A percentile compares a stretch with the other conserved stretches of the same genome.
These are phyloP conservation scores for Fusarium liriodendri DNA, from an alignment of 2,329 filamentous ascomycete genomes.

Conservation along the genomic window DNA sequence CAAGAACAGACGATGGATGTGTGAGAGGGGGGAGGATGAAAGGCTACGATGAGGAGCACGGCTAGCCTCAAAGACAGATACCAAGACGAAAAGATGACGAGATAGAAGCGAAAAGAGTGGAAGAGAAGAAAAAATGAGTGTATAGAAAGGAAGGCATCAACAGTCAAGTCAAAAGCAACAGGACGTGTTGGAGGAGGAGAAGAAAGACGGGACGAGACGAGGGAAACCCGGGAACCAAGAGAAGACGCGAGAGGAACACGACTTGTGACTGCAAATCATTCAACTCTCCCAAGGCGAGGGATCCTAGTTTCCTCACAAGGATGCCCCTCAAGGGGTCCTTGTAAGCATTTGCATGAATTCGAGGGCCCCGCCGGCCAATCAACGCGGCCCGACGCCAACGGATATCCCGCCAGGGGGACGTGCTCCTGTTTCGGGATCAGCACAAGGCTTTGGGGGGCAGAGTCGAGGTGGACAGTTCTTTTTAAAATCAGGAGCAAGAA, in stretches of 20 bases:
- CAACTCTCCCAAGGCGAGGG: conserved; percentile 30
- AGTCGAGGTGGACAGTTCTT: neutral
- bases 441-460: conserved; percentile 19
- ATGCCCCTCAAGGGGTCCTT: conserved; percentile 21
- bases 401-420: conserved; percentile 25
- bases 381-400: conserved; percentile 13
- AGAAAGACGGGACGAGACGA: conserved; percentile 25
- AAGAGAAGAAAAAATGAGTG: conserved; percentile 24
- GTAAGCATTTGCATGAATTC: conserved; percentile 42
- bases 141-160: conserved; percentile 31
- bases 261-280: conserved; percentile 17
- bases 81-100: conserved; percentile 22
- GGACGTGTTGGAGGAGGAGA: conserved; percentile 10
- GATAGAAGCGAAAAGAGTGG: conserved; percentile 19
- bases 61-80: conserved; percentile 38
- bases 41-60: conserved; percentile 39
- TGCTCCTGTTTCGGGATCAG: conserved; percentile 44
- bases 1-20: conserved; percentile 6
- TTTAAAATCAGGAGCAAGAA: conserved; percentile 22
- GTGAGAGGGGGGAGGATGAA: conserved; percentile 2
- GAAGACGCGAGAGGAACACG: conserved; percentile 23
- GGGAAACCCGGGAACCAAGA: conserved; percentile 27
- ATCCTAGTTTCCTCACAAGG: conserved; percentile 20
- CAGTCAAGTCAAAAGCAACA: conserved; percentile 8
- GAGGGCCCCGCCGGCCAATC: conserved; percentile 32